Evolutionary conservation across 768 basidiomycete genomes (phyloP).

Genomic region (Psilocybe azurescens): DNA sequence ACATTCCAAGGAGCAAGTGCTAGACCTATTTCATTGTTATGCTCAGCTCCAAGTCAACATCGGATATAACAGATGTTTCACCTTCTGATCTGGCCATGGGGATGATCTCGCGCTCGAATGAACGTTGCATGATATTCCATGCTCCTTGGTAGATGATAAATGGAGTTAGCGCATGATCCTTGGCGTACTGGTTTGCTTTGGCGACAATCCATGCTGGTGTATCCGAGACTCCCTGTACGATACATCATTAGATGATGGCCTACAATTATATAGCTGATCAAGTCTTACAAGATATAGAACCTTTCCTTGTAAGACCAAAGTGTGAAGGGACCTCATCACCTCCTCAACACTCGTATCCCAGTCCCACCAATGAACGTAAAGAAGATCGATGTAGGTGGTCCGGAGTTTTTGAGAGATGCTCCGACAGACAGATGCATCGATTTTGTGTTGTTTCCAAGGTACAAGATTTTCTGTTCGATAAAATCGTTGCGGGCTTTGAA

Average conservation of each 20-base stretch:
- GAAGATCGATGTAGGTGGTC: conserved; percentile 48
- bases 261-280: neutral
- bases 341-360: conserved; percentile 57
- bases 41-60: neutral
- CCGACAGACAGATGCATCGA: conserved; percentile 46
- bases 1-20: conserved; percentile 41
- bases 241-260: neutral
- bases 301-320: conserved; percentile 56
- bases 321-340: conserved; percentile 58
- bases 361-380: conserved; percentile 58
- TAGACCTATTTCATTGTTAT: conserved; percentile 24
- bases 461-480: conserved; percentile 39
- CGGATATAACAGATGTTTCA: conserved; percentile 23
- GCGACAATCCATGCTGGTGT: conserved; percentile 56
- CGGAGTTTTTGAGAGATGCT: conserved; percentile 51
- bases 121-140: conserved; percentile 50
- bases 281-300: conserved; percentile 46
- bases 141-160: conserved; percentile 60
- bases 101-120: conserved; percentile 61
- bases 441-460: conserved; percentile 53
- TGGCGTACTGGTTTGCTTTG: conserved; percentile 55
- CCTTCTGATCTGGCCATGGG: conserved; percentile 48
- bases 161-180: conserved; percentile 51
- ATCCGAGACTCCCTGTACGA: conserved; percentile 42
- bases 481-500: conserved; percentile 31